Percentiles rank a stretch among this genome's conserved stretches.
Evolutionary conservation across 768 basidiomycete genomes (phyloP).

Genomic region (Mycena pura): DNA sequence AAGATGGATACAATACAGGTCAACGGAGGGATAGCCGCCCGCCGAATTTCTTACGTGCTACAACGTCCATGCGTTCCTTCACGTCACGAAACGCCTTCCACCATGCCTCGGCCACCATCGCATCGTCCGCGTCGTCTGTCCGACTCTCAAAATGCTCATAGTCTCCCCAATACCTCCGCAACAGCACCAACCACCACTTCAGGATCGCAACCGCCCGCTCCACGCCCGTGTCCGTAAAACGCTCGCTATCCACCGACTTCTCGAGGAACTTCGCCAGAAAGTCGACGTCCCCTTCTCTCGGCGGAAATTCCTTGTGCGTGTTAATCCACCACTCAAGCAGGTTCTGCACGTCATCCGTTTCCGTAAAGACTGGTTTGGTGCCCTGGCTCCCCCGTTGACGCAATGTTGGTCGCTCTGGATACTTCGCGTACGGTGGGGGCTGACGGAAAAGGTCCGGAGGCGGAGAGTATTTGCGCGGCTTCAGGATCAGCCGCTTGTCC

Average conservation of each 20-base stretch:
- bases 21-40: constrained; percentile 69
- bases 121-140: constrained; percentile 40
- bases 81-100: constrained; percentile 81
- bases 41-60: constrained; percentile 73
- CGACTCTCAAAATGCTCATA: constrained; percentile 55
- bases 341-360: constrained; percentile 74
- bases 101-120: constrained; percentile 70
- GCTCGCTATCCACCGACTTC: constrained; percentile 63
- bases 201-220: constrained; percentile 74
- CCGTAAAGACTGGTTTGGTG: constrained; percentile 64
- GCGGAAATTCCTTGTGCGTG: constrained; percentile 62
- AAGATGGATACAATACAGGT: constrained; percentile 28
- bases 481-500: constrained; percentile 59
- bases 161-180: constrained; percentile 67
- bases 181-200: constrained; percentile 82
- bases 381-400: constrained; percentile 61
- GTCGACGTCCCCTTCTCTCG: constrained; percentile 76
- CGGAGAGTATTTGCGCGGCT: constrained; percentile 52
- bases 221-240: constrained; percentile 64
- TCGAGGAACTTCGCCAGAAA: constrained; percentile 78
- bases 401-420: constrained; percentile 55
- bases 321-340: constrained; percentile 82
- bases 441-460: constrained; percentile 51
- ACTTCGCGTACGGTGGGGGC: constrained; percentile 64
- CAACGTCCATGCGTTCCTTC: constrained; percentile 69